Evolutionary conservation across 495 filamentous ascomycete genomes (phyloP).

Genomic region (Penicillium steckii): DNA sequence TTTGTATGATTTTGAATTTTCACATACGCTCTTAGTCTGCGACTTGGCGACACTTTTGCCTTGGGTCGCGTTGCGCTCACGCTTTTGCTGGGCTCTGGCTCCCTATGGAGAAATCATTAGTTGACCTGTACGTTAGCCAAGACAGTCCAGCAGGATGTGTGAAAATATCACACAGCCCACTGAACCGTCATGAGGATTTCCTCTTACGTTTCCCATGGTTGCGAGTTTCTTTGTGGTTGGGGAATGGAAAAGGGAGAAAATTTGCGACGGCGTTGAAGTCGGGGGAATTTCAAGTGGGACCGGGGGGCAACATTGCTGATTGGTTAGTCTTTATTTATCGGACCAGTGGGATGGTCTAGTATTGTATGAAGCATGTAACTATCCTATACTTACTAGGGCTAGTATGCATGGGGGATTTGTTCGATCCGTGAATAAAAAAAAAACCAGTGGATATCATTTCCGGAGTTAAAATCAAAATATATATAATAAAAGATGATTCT

Average conservation of each 20-base stretch:
- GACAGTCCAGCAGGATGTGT: background rate
- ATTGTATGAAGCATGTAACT: too few species aligned
- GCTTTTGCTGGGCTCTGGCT: constrained; percentile 29
- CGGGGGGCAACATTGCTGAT: background rate
- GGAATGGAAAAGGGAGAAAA: background rate
- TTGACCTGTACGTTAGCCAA: background rate
- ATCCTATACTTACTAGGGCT: too few species aligned
- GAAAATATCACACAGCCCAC: background rate
- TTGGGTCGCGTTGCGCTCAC: constrained; percentile 24
- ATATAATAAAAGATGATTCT: too few species aligned
- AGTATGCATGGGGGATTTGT: too few species aligned
- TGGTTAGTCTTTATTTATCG: too few species aligned
- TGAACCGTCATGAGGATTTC: background rate
- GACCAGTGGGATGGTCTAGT: too few species aligned
- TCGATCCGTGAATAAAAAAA: too few species aligned
- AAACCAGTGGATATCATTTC: too few species aligned
- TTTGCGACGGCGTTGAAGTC: background rate
- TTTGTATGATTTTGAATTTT: too few species aligned
- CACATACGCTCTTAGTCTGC: constrained; percentile 25
- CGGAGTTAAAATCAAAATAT: too few species aligned
- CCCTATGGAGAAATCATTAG: constrained; percentile 23
- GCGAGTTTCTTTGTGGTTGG: background rate
- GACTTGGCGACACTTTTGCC: constrained; percentile 21
- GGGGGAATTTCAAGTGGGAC: background rate
- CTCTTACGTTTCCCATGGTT: constrained; percentile 1